Evolutionary conservation across 1,284 basidiomycete genomes (phyloP).

Genomic region (Ceratobasidium sp.): DNA sequence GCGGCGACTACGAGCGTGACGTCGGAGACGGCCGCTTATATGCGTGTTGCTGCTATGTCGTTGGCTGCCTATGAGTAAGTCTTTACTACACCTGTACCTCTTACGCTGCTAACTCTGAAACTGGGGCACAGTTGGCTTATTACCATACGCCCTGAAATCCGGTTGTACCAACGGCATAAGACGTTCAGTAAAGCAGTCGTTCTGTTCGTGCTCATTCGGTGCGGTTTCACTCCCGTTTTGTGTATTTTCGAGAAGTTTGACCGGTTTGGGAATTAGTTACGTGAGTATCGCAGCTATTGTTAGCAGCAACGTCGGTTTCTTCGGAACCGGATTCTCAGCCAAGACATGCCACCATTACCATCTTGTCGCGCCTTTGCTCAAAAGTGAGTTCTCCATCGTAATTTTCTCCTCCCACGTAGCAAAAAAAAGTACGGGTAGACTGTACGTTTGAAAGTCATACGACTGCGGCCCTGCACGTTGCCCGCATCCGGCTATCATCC

Average conservation of each 20-base stretch:
- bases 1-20: constrained; percentile 7
- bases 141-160: constrained; percentile 35
- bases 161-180: constrained; percentile 37
- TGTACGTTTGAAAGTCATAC: no score
- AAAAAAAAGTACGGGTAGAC: no score
- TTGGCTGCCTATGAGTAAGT: constrained; percentile 42
- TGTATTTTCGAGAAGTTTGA: background rate
- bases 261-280: background rate
- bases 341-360: constrained; percentile 35
- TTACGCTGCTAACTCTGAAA: background rate
- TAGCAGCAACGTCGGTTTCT: constrained; percentile 43
- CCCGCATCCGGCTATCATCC: no score
- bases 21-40: constrained; percentile 31
- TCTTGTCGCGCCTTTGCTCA: constrained; percentile 37
- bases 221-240: background rate
- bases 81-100: background rate
- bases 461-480: no score
- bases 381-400: constrained; percentile 9
- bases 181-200: constrained; percentile 33
- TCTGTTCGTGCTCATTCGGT: constrained; percentile 35
- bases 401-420: background rate
- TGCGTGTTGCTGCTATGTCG: constrained; percentile 41
- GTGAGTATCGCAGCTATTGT: constrained; percentile 42
- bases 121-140: constrained; percentile 25
- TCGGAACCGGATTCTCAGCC: constrained; percentile 41